Percentiles rank a stretch among this genome's conserved stretches.
phyloP scores from a whole-genome alignment of 2,329 filamentous ascomycete genomes.

The Alternaria infectoria region DNA sequence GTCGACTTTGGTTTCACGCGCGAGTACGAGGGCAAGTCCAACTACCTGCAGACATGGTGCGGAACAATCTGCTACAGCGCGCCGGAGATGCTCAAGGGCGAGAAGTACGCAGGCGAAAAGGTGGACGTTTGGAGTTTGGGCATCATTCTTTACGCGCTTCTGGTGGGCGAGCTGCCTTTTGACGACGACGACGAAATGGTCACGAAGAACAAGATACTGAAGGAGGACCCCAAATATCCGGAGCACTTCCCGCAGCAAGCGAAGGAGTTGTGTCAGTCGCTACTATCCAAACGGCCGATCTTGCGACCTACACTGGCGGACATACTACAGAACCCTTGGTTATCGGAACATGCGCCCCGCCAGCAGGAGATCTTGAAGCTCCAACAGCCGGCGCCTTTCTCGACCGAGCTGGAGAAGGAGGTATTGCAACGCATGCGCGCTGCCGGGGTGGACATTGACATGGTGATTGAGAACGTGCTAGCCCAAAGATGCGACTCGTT shows the following conservation, averaged over 20 bases:
- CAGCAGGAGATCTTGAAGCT: slow-evolving; percentile 90
- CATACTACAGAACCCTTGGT: slow-evolving; percentile 85
- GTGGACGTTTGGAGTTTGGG: slow-evolving; percentile 95
- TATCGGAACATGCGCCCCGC: slow-evolving; percentile 82
- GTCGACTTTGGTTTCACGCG: slow-evolving; percentile 98
- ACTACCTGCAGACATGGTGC: slow-evolving; percentile 96
- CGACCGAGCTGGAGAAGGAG: slow-evolving; percentile 85
- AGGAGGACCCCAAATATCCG: slow-evolving; percentile 84
- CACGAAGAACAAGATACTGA: slow-evolving; percentile 84
- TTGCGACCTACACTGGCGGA: slow-evolving; percentile 82
- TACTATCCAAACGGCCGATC: slow-evolving; percentile 91
- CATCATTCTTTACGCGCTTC: slow-evolving; percentile 81
- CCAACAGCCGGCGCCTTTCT: slow-evolving; percentile 80
- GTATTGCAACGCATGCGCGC: slow-evolving; percentile 91
- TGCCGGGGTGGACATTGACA: slow-evolving; percentile 91
- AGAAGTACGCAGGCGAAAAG: slow-evolving; percentile 97
- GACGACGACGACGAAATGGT: slow-evolving; percentile 93
- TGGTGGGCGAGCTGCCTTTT: slow-evolving; percentile 88
- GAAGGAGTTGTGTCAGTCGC: slow-evolving; percentile 73
- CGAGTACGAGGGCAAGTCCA: slow-evolving; percentile 94
- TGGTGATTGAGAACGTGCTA: slow-evolving; percentile 91
- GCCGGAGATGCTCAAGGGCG: slow-evolving; percentile 96
- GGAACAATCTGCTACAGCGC: slow-evolving; percentile 98
- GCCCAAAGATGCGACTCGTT: slow-evolving; percentile 88
- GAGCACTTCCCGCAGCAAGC: slow-evolving; percentile 80